Evolutionary conservation across 495 filamentous ascomycete species (phyloP).

Genomic region (Podospora bellae-mahoneyi): DNA sequence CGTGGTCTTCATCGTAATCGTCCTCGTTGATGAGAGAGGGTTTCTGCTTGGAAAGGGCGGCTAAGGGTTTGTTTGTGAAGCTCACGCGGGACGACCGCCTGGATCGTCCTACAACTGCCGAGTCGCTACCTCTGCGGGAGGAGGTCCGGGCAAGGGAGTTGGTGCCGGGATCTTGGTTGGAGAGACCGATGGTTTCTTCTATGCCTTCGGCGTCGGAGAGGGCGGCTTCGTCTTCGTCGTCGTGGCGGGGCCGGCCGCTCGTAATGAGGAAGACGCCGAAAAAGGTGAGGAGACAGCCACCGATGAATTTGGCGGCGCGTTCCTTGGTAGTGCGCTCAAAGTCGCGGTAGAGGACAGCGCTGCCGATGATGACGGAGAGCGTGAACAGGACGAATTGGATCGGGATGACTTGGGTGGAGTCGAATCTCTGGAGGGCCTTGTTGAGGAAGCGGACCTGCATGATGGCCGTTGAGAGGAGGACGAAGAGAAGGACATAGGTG

Average conservation of each 20-base stretch:
- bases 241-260: slow-evolving; percentile 52
- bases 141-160: not conserved
- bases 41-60: slow-evolving; percentile 12
- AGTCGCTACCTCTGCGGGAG: slow-evolving; percentile 24
- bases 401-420: slow-evolving; percentile 95
- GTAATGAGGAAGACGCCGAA: slow-evolving; percentile 93
- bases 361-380: slow-evolving; percentile 89
- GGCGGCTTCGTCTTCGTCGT: slow-evolving; percentile 51
- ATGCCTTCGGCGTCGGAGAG: slow-evolving; percentile 51
- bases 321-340: slow-evolving; percentile 73
- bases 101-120: slow-evolving; percentile 34
- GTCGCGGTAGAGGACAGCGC: slow-evolving; percentile 87
- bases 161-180: slow-evolving; percentile 33
- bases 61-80: slow-evolving; percentile 23
- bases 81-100: slow-evolving; percentile 42
- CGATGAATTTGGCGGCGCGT: slow-evolving; percentile 77
- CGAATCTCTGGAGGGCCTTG: slow-evolving; percentile 88
- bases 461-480: slow-evolving; percentile 78
- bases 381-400: slow-evolving; percentile 97
- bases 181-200: slow-evolving; percentile 49
- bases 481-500: slow-evolving; percentile 73
- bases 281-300: slow-evolving; percentile 87
- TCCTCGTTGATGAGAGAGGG: slow-evolving; percentile 22
- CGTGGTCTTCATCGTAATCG: slow-evolving; percentile 15
- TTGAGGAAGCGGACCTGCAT: slow-evolving; percentile 97